These are phyloP conservation scores for Phytophthora sansomeana DNA, from an alignment of 352 stramenopile species.

Conservation along the genomic window DNA sequence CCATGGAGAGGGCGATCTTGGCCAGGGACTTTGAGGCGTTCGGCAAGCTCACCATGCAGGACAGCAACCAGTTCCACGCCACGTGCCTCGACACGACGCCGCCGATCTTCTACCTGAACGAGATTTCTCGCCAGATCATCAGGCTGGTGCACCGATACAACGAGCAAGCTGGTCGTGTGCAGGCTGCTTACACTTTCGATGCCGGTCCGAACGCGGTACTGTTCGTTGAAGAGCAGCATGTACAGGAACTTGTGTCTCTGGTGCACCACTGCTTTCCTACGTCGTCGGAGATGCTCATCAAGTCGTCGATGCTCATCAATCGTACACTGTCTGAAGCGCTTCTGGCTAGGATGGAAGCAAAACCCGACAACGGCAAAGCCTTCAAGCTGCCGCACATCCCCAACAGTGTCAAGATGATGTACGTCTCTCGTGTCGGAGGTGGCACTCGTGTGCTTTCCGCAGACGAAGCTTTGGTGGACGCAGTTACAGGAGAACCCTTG, in stretches of 20 bases:
- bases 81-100: slow-evolving; percentile 98
- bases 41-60: slow-evolving; percentile 97
- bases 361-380: slow-evolving; percentile 12
- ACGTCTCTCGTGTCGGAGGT: slow-evolving; percentile 68
- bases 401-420: slow-evolving; percentile 70
- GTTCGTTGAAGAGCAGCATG: slow-evolving; percentile 81
- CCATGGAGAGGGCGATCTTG: slow-evolving; percentile 92
- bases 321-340: slow-evolving; percentile 27
- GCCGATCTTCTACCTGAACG: slow-evolving; percentile 99
- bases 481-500: slow-evolving; percentile 46
- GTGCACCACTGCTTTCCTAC: slow-evolving; percentile 63
- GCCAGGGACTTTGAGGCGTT: slow-evolving; percentile 95
- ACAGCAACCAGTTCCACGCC: slow-evolving; percentile 99
- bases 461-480: slow-evolving; percentile 60
- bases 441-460: slow-evolving; percentile 49
- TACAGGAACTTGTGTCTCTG: slow-evolving; percentile 66
- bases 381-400: slow-evolving; percentile 31
- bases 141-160: slow-evolving; percentile 96
- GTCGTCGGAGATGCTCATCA: slow-evolving; percentile 39
- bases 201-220: slow-evolving; percentile 98
- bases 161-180: slow-evolving; percentile 60
- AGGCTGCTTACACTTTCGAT: slow-evolving; percentile 99
- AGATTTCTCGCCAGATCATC: slow-evolving; percentile 86
- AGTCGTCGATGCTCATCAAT: slow-evolving; percentile 41
- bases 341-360: slow-evolving; percentile 28